Base-by-base conservation (phyloP, 2,329 filamentous ascomycete genomes). In the Pestalotiopsis sp. region DNA sequence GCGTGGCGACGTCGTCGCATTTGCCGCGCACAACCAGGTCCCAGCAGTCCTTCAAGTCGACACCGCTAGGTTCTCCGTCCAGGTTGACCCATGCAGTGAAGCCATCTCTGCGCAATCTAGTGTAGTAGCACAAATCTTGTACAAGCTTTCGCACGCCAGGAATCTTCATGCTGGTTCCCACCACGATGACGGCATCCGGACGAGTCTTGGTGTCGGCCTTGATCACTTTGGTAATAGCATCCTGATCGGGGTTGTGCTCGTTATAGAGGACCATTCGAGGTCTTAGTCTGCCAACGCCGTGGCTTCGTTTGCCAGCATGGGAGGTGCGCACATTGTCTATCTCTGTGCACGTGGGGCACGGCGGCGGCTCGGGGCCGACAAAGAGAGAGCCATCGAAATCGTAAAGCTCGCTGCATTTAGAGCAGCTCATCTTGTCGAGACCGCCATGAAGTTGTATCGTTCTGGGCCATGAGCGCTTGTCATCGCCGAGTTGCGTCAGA, bases 231-330 rank as follows among this genome's bases (percentile, higher is more conserved):
- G 95, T 95, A 78, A 99, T 99, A 14, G 96, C 95, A 74, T 98
- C 95, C 73, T 96, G 94, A 73, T 99, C 96, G 0, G 96, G 96
- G 77, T 98, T 98, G 78, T 94, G 92, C 80, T 99, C 96, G 78
- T 98, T 98, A 84, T 99, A 99, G 11, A 99, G 87, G 4, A 98
- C 95, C 84, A 99, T 98, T 68, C 96, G 90, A 25, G 96, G 96
- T 25, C 96, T 90, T 71, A 99, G 84, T 70, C 93, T 90, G 57
- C 96, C 96, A 74, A 99, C 92, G 1, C 96, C 96, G 76, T 98
- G 96, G 77, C 95, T 97, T 69, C 96, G 90, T 81, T 97, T 95
- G 63, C 95, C 94, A 13, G 91, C 92, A 71, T 90, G 85, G 4
- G 87, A 86, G 17, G 92, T 93, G 75, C 96, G 92, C 62, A 95